Evolutionary conservation across 176 grass and related monocot species (phyloP).

Genomic region (Melocanna baccifera): DNA sequence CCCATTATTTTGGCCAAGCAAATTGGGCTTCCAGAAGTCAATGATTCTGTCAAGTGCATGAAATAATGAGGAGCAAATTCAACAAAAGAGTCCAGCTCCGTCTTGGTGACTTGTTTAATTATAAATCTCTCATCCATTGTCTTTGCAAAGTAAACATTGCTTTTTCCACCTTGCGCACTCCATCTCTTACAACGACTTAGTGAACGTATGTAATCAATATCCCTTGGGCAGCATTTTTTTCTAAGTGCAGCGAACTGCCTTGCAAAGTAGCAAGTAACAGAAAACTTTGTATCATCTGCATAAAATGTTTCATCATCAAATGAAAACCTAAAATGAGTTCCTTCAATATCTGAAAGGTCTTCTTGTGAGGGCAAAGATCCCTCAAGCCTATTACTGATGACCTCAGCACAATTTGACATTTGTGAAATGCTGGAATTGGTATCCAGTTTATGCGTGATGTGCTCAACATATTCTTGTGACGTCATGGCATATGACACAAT

Average conservation of each 20-base stretch:
- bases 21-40: constrained; percentile 67
- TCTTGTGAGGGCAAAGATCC: constrained; percentile 39
- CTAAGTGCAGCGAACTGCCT: constrained; percentile 72
- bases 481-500: constrained; percentile 77
- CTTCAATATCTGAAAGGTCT: constrained; percentile 47
- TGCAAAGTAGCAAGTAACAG: constrained; percentile 80
- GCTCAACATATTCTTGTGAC: constrained; percentile 55
- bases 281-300: constrained; percentile 76
- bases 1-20: constrained; percentile 86
- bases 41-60: constrained; percentile 57
- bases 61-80: constrained; percentile 87
- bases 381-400: constrained; percentile 23
- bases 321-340: constrained; percentile 63
- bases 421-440: constrained; percentile 7
- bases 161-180: constrained; percentile 93
- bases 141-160: constrained; percentile 95
- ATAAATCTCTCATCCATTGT: constrained; percentile 90
- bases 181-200: constrained; percentile 87
- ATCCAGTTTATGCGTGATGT: constrained; percentile 36
- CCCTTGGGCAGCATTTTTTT: constrained; percentile 63
- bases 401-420: constrained; percentile 12
- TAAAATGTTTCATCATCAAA: constrained; percentile 73
- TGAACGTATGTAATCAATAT: constrained; percentile 74
- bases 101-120: constrained; percentile 91
- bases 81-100: constrained; percentile 88